phyloP scores from a whole-genome alignment of 179 eudicot species.

The Nepenthes alata region DNA sequence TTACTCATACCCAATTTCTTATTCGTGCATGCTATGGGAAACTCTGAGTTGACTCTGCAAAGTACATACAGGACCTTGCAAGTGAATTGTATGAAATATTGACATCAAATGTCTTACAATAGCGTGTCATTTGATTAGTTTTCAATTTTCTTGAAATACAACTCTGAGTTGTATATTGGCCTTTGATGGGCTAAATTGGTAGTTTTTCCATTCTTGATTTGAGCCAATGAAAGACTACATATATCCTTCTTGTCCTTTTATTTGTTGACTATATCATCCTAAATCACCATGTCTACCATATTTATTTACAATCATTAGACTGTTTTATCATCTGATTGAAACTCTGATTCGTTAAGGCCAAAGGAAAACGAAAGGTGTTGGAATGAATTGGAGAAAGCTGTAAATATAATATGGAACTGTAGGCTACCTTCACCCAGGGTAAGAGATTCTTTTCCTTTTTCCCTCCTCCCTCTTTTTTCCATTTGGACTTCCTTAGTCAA shows the following conservation, averaged over 20 bases:
- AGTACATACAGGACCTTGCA: too few species aligned
- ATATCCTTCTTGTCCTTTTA: background rate
- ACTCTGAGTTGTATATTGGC: too few species aligned
- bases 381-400: conserved; percentile 81
- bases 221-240: background rate
- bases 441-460: conserved; percentile 16
- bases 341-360: conserved; percentile 35
- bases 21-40: too few species aligned
- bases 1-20: too few species aligned
- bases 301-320: background rate
- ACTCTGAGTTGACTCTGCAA: too few species aligned
- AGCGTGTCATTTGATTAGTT: too few species aligned
- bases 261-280: background rate
- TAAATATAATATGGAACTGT: conserved; percentile 92
- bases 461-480: background rate
- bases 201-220: background rate
- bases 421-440: conserved; percentile 93
- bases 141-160: too few species aligned
- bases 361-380: conserved; percentile 73
- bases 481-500: background rate
- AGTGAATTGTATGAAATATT: too few species aligned
- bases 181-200: too few species aligned
- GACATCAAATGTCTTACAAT: too few species aligned
- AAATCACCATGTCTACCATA: background rate
- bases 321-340: background rate